Conservation (phyloP, 352 stramenopile genomes). For the Globisporangium recalcitrans region DNA sequence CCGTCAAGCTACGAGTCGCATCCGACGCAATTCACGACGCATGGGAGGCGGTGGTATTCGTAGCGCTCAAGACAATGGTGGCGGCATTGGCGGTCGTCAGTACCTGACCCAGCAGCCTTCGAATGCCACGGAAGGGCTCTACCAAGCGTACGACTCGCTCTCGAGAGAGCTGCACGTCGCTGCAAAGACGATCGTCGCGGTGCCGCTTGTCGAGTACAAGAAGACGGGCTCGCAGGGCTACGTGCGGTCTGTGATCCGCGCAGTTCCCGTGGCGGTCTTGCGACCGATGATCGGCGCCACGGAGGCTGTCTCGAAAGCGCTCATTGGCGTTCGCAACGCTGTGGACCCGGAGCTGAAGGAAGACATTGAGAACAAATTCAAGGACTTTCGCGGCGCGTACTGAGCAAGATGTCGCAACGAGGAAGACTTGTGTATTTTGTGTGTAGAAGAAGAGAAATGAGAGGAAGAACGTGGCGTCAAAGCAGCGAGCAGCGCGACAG, state of each 20-base stretch:
- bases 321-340: conserved; percentile 84
- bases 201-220: conserved; percentile 89
- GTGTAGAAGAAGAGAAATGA: not conserved
- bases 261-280: conserved; percentile 77
- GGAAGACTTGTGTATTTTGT: not conserved
- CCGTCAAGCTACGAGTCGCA: conserved; percentile 68
- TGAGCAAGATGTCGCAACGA: conserved; percentile 1
- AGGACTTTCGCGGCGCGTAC: conserved; percentile 61
- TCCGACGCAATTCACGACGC: conserved; percentile 71
- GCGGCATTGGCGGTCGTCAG: conserved; percentile 74
- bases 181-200: conserved; percentile 85
- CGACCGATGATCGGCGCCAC: conserved; percentile 86
- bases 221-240: conserved; percentile 87
- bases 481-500: not conserved
- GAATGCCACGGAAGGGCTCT: conserved; percentile 74
- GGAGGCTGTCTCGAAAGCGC: conserved; percentile 78
- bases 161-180: conserved; percentile 78
- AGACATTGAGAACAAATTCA: conserved; percentile 91
- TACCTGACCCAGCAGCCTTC: conserved; percentile 80
- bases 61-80: conserved; percentile 57
- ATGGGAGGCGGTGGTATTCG: conserved; percentile 78
- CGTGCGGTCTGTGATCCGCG: conserved; percentile 84
- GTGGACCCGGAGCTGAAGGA: conserved; percentile 87
- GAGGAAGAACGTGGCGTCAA: not conserved
- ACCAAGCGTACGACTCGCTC: conserved; percentile 82